Evolutionary conservation across 2,329 filamentous ascomycete genomes (phyloP).

Genomic region (Metarhizium sp.): DNA sequence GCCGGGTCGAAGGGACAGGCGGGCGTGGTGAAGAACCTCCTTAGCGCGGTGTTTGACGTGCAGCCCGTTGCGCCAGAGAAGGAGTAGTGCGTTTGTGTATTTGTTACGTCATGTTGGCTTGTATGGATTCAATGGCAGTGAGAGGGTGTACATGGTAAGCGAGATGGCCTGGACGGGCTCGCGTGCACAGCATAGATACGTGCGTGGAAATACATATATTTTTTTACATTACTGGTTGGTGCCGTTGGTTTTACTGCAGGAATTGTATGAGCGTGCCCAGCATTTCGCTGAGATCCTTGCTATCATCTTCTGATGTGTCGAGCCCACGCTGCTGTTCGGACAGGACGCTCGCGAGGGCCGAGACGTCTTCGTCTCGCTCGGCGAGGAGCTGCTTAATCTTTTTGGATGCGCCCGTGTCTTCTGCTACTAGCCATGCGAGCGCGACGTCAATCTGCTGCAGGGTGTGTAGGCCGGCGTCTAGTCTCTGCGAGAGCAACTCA

Average conservation of each 20-base stretch:
- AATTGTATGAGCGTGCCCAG: conserved; percentile 42
- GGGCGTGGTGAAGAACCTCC: conserved; percentile 72
- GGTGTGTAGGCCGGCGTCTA: conserved; percentile 79
- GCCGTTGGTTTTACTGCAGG: conserved; percentile 22
- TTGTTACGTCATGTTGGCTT: not conserved
- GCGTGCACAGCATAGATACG: not conserved
- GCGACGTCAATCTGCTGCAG: conserved; percentile 78
- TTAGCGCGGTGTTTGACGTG: conserved; percentile 77
- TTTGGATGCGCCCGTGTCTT: conserved; percentile 66
- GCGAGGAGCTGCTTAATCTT: conserved; percentile 56
- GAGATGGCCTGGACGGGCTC: not conserved
- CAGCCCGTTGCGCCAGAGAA: conserved; percentile 51
- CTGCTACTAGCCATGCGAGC: conserved; percentile 83
- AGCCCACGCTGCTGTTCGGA: conserved; percentile 46
- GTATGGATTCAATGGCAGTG: not conserved
- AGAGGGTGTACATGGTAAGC: not conserved
- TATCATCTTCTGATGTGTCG: conserved; percentile 48
- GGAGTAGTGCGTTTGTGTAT: conserved; percentile 12
- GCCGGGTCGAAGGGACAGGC: conserved; percentile 72
- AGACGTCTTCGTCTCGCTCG: conserved; percentile 58
- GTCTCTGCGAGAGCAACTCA: conserved; percentile 63
- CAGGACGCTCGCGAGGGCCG: conserved; percentile 56
- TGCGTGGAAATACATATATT: not conserved
- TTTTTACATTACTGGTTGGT: not conserved
- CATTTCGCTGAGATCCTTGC: conserved; percentile 49